A percentile compares a stretch with the other conserved stretches of the same genome.
Conservation (phyloP, 2,329 filamentous ascomycete species). For the Claviceps sp. region DNA sequence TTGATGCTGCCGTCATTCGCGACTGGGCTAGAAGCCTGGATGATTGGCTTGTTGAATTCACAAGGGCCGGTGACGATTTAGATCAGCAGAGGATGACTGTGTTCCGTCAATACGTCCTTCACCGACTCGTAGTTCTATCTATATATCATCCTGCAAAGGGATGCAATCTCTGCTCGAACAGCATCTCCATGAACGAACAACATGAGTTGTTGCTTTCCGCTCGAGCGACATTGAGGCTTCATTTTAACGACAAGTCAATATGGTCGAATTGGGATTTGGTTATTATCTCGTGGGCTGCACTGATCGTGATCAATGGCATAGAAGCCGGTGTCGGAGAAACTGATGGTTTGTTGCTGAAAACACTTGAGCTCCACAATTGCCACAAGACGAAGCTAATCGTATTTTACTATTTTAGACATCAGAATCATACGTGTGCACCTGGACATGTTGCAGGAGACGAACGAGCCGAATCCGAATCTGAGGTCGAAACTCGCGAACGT, state of each 20-base stretch:
- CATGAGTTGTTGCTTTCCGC: slow-evolving; percentile 28
- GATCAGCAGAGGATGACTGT: slow-evolving; percentile 22
- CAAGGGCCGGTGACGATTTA: slow-evolving; percentile 15
- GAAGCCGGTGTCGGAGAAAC: slow-evolving; percentile 25
- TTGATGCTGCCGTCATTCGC: slow-evolving; percentile 26
- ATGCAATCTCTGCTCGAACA: slow-evolving; percentile 22
- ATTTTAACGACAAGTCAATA: slow-evolving; percentile 26
- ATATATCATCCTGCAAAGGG: slow-evolving; percentile 29
- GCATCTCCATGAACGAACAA: slow-evolving; percentile 24
- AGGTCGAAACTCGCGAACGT: slow-evolving; percentile 5
- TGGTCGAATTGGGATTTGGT: slow-evolving; percentile 31
- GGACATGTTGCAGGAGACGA: slow-evolving; percentile 14
- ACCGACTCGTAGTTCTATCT: slow-evolving; percentile 27
- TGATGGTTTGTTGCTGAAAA: slow-evolving; percentile 16
- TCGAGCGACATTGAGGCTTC: slow-evolving; percentile 24
- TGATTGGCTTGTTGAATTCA: slow-evolving; percentile 28
- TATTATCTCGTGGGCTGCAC: slow-evolving; percentile 30
- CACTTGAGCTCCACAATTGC: neutral
- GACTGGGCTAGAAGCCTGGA: slow-evolving; percentile 29
- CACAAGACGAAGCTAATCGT: neutral
- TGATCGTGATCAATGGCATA: slow-evolving; percentile 28
- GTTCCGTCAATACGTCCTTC: slow-evolving; percentile 28
- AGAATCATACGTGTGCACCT: slow-evolving; percentile 17
- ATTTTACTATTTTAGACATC: slow-evolving; percentile 11
- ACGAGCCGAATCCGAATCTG: slow-evolving; percentile 15